These are phyloP conservation scores for Penicillium coprophilum DNA, from an alignment of 495 filamentous ascomycete genomes.

Conservation along the genomic window DNA sequence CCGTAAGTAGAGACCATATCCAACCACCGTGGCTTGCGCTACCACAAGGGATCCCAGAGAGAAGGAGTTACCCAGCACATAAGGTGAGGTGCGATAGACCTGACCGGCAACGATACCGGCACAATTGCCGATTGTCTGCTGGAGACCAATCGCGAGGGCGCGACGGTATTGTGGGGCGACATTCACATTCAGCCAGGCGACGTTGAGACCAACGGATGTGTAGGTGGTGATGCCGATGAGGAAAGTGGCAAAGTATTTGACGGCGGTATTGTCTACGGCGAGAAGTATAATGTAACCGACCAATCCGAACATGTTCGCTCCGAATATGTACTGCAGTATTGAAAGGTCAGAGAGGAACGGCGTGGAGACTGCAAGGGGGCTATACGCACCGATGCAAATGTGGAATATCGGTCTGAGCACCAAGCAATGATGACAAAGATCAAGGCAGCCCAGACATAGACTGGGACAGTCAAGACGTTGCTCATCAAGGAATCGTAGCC, in stretches of 20 bases:
- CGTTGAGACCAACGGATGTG: conserved; percentile 49
- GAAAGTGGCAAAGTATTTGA: conserved; percentile 58
- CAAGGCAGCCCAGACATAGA: conserved; percentile 44
- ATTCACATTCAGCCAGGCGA: conserved; percentile 59
- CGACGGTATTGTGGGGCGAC: conserved; percentile 57
- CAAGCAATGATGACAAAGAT: conserved; percentile 45
- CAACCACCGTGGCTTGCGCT: conserved; percentile 36
- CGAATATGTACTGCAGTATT: conserved; percentile 39
- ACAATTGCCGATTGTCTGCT: conserved; percentile 59
- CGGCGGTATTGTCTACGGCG: conserved; percentile 34
- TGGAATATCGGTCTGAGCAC: conserved; percentile 41
- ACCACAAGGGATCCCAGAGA: conserved; percentile 46
- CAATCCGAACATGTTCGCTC: conserved; percentile 47
- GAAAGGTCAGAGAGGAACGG: conserved; percentile 2
- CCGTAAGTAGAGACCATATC: conserved; percentile 43
- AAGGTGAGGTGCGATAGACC: conserved; percentile 52
- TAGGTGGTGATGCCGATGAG: conserved; percentile 53
- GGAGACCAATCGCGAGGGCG: conserved; percentile 54
- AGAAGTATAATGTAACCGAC: conserved; percentile 54
- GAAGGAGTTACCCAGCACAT: conserved; percentile 50
- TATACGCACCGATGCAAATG: conserved; percentile 33
- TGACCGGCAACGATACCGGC: conserved; percentile 56
- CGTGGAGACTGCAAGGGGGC: not conserved
- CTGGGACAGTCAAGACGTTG: conserved; percentile 48
- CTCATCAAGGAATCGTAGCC: conserved; percentile 50